Conservation (phyloP, 192 early-diverging fungal genomes). For the Podochytrium sp. region DNA sequence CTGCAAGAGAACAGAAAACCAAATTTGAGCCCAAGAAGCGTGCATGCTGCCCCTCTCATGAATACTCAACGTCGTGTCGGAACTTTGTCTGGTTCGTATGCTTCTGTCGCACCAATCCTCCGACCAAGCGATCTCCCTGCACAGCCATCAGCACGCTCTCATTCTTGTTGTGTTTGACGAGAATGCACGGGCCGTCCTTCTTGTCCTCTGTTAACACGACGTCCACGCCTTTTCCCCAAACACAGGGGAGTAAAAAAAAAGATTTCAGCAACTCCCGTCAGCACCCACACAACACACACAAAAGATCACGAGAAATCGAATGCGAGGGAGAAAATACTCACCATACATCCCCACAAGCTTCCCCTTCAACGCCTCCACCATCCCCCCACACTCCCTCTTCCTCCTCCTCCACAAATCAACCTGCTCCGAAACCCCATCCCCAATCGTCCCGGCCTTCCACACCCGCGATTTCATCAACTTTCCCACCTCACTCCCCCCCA, state of each 20-base stretch:
- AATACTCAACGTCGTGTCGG: slow-evolving; percentile 9
- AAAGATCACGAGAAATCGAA: too few relatives aligned
- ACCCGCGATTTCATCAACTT: neutral
- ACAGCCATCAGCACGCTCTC: neutral
- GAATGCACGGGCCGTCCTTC: slow-evolving; percentile 28
- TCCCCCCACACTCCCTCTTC: neutral
- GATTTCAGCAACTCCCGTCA: neutral
- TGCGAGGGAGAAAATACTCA: too few relatives aligned
- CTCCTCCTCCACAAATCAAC: slow-evolving; percentile 3
- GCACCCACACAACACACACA: too few relatives aligned
- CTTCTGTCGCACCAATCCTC: slow-evolving; percentile 15
- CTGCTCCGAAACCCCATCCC: neutral
- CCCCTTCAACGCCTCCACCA: neutral
- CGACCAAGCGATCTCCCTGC: slow-evolving; percentile 7
- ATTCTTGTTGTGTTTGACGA: neutral
- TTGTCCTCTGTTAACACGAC: slow-evolving; percentile 16
- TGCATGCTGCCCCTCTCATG: too few relatives aligned
- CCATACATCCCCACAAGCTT: slow-evolving; percentile 14
- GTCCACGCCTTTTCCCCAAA: neutral
- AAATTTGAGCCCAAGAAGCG: neutral
- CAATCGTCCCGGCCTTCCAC: slow-evolving; percentile 16
- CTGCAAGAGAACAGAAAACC: slow-evolving; percentile 19
- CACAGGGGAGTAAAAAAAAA: neutral
- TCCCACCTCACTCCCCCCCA: neutral
- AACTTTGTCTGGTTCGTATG: slow-evolving; percentile 20